These are phyloP conservation scores for Yamadazyma nakazawae DNA, from an alignment of 805 yeast genomes.

Conservation along the genomic window DNA sequence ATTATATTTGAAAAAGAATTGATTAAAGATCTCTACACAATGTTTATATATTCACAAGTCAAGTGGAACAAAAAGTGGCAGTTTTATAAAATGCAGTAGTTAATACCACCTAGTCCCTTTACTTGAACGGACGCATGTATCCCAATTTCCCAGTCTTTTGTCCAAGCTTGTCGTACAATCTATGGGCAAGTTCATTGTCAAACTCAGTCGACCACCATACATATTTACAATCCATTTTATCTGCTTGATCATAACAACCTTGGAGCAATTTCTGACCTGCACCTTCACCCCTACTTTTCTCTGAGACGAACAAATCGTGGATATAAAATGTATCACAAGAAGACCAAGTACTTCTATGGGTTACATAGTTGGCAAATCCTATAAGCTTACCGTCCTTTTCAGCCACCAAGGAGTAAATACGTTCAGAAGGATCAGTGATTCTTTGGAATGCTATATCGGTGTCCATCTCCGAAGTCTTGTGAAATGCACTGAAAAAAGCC, in stretches of 20 bases:
- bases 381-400: conserved; percentile 32
- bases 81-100: no score
- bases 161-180: conserved; percentile 53
- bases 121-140: neutral
- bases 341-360: conserved; percentile 52
- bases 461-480: conserved; percentile 31
- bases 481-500: conserved; percentile 38
- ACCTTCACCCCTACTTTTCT: conserved; percentile 38
- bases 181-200: conserved; percentile 55
- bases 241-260: conserved; percentile 47
- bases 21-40: no score
- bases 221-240: conserved; percentile 34
- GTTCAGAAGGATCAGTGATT: conserved; percentile 42
- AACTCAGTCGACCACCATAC: conserved; percentile 55
- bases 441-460: conserved; percentile 43
- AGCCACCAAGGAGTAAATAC: conserved; percentile 51
- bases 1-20: neutral
- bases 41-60: no score
- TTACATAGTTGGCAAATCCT: conserved; percentile 50
- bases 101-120: neutral
- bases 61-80: no score
- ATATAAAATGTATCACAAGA: conserved; percentile 42
- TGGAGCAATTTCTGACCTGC: conserved; percentile 50
- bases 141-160: conserved; percentile 31
- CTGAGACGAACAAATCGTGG: conserved; percentile 50